Conservation (phyloP, 2,329 filamentous ascomycete species). For the Aspergillus pseudoviridinutans region DNA sequence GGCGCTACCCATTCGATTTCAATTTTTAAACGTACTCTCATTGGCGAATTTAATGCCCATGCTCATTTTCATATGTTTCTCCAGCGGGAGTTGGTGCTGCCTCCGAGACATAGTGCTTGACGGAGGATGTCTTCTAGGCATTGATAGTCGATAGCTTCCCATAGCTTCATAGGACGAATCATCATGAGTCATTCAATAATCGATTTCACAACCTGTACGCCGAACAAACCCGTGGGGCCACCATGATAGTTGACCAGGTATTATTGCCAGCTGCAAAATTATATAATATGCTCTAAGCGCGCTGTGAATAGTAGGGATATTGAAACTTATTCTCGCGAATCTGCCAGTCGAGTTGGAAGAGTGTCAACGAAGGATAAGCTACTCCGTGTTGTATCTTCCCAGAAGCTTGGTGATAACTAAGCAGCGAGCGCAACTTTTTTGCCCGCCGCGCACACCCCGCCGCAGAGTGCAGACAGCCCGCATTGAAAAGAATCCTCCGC, state of each 20-base stretch:
- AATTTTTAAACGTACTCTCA: slow-evolving; percentile 14
- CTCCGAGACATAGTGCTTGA: slow-evolving; percentile 14
- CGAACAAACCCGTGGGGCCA: neutral
- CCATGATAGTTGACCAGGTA: neutral
- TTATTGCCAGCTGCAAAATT: neutral
- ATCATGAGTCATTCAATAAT: neutral
- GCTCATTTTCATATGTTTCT: slow-evolving; percentile 18
- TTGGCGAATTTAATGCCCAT: slow-evolving; percentile 12
- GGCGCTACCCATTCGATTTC: slow-evolving; percentile 20
- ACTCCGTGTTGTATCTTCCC: neutral
- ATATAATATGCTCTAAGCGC: neutral
- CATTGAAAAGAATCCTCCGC: neutral
- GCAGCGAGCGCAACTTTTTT: slow-evolving; percentile 16
- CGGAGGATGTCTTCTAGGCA: slow-evolving; percentile 14
- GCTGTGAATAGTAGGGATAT: neutral
- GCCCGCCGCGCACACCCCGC: slow-evolving; percentile 11
- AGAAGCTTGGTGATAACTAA: slow-evolving; percentile 14
- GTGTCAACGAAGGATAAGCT: neutral
- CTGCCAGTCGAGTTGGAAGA: neutral
- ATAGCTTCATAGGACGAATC: neutral
- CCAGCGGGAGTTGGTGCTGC: slow-evolving; percentile 33
- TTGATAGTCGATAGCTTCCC: neutral
- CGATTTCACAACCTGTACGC: neutral
- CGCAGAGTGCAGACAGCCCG: neutral
- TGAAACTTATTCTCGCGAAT: neutral